Conservation (phyloP, 2,329 filamentous ascomycete genomes). For the Zelopaecilomyces penicillatus region DNA sequence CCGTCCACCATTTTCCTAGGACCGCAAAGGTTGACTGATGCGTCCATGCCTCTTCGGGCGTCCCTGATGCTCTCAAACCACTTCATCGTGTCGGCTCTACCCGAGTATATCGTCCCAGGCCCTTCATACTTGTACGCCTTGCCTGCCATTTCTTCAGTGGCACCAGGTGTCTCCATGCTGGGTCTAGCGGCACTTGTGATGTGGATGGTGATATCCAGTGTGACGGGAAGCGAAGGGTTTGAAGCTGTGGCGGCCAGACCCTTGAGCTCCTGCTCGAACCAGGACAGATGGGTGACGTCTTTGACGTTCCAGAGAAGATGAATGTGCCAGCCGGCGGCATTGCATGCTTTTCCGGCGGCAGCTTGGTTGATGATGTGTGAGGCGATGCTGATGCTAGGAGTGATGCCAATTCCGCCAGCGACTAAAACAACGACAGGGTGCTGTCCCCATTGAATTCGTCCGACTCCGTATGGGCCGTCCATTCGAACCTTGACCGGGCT, state of each 20-base stretch:
- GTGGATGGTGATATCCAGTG: not conserved
- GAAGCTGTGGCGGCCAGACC: not conserved
- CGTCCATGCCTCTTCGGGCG: not conserved
- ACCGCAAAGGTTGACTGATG: not conserved
- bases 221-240: not conserved
- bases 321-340: not conserved
- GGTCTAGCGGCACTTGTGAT: not conserved
- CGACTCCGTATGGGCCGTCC: slow-evolving; percentile 10
- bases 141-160: too few species aligned
- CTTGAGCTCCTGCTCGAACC: not conserved
- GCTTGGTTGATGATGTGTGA: slow-evolving; percentile 11
- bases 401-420: slow-evolving; percentile 18
- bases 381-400: slow-evolving; percentile 16
- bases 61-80: not conserved
- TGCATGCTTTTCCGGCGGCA: not conserved
- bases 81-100: not conserved
- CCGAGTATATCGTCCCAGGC: too few species aligned
- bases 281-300: not conserved
- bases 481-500: too few species aligned
- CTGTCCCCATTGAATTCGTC: slow-evolving; percentile 11
- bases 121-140: not conserved
- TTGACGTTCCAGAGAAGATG: not conserved
- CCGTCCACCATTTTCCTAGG: not conserved
- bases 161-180: not conserved
- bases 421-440: slow-evolving; percentile 13